Base-by-base conservation (phyloP, 495 filamentous ascomycete genomes). In the Astrocystis sublimbata region DNA sequence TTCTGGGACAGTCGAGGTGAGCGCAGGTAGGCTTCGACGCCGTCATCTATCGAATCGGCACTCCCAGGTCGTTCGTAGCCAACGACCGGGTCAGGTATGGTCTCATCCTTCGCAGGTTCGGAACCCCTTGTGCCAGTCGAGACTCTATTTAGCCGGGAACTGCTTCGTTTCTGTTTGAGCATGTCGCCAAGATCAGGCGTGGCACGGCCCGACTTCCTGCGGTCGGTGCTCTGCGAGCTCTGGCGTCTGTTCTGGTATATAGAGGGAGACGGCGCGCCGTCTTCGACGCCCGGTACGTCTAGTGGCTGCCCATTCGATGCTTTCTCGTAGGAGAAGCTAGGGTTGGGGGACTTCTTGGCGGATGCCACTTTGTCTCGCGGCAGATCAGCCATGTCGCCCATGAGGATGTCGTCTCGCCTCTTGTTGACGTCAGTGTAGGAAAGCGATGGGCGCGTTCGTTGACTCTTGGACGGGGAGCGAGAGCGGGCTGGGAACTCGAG, bases 1-100 rank as follows among this genome's bases (percentile, higher is more conserved):
- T 86, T 93, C 70, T 96, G 94, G 13, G 90, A 92, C 62, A 99
- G 74, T 12, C 92, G 87, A 0, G 93, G 86, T 33, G 92, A 89
- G 60, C 87, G 85, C 4, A 97, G 78, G 68, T 96, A 98, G n/a
- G 86, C 86, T 46, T 90, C 83, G 0, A 99, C 92, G 7, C 89
- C 90, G 68, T 91, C 82, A 67, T 97, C 93, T 60, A 98, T 85
- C 7, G 91, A 94, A 75, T 98, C 94, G 5, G 87, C 85, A 64
- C 89, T 93, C 7, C 79, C 83, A 6, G 89, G 90, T 60, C 91
- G 81, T 59, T 85, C 83, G 53, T 85, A 83, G 1, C 78, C 76
- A 19, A 79, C 67, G 38, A 74, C 36, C 26, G 65, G 74, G 41
- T 68, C 71, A 50, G 67, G 67, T 51, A 52, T 71, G 40, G 55